Conservation (phyloP, 2,329 filamentous ascomycete genomes). For the Microthyrium microscopicum region DNA sequence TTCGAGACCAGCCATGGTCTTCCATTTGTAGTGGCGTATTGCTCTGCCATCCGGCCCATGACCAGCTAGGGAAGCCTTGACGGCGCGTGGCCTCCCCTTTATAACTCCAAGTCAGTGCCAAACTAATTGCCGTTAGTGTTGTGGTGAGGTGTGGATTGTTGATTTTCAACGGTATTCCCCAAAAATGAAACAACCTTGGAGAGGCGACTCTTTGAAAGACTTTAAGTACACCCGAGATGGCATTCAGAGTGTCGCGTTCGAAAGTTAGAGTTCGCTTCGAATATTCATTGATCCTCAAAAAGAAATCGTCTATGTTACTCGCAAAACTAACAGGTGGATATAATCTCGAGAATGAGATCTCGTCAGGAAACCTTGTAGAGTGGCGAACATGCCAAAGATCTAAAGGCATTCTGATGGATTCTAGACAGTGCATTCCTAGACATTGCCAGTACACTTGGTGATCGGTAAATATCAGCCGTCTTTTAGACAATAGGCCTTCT, state of each 20-base stretch:
- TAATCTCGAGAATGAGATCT: too few species aligned
- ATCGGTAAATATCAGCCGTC: conserved; percentile 5
- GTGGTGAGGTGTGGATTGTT: not conserved
- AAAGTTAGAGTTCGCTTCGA: not conserved
- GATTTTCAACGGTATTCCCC: not conserved
- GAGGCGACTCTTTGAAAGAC: not conserved
- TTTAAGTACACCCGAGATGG: not conserved
- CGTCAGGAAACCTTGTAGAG: too few species aligned
- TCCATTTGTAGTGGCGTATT: not conserved
- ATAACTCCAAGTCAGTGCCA: not conserved
- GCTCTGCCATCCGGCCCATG: not conserved
- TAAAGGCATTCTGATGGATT: not conserved
- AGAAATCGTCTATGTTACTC: too few species aligned
- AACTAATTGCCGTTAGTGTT: not conserved
- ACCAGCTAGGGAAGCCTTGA: not conserved
- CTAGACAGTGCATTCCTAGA: conserved; percentile 1
- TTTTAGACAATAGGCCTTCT: conserved; percentile 2
- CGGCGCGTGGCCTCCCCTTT: not conserved
- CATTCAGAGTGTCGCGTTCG: not conserved
- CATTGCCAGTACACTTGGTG: conserved; percentile 6
- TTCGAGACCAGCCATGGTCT: too few species aligned
- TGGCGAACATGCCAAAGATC: not conserved
- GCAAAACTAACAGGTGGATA: too few species aligned
- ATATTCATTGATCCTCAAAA: not conserved
- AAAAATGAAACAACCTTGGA: not conserved